Conservation (phyloP, 2,329 filamentous ascomycete species). For the Diplodia sapinea region DNA sequence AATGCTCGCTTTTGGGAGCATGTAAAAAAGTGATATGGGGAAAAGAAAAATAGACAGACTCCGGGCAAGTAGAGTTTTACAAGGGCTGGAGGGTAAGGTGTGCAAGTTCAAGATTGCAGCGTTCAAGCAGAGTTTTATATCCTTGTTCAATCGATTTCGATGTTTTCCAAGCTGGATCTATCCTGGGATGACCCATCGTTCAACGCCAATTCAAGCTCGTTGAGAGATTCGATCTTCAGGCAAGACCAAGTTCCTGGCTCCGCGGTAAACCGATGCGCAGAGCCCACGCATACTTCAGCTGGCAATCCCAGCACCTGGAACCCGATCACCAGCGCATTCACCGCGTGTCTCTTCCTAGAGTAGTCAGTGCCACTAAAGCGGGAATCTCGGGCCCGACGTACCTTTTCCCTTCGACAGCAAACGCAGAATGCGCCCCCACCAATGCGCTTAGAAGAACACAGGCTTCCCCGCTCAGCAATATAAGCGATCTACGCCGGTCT, state of each 20-base stretch:
- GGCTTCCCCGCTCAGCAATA: no score
- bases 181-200: neutral
- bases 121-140: neutral
- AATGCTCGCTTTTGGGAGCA: neutral
- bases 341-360: neutral
- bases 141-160: neutral
- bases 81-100: neutral
- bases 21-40: neutral
- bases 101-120: neutral
- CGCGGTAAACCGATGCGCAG: neutral
- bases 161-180: neutral
- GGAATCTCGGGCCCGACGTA: neutral
- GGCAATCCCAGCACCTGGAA: neutral
- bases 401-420: neutral
- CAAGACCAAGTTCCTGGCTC: neutral
- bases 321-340: neutral
- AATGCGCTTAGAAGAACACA: neutral
- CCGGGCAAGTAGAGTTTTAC: neutral
- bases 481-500: no score
- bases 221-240: neutral
- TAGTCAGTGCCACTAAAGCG: neutral
- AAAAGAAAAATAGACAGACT: neutral
- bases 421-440: neutral
- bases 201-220: neutral
- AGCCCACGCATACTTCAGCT: neutral